A percentile compares a stretch with the other conserved stretches of the same genome.
phyloP scores from a whole-genome alignment of 495 filamentous ascomycete genomes.

The Penicillium angulare region DNA sequence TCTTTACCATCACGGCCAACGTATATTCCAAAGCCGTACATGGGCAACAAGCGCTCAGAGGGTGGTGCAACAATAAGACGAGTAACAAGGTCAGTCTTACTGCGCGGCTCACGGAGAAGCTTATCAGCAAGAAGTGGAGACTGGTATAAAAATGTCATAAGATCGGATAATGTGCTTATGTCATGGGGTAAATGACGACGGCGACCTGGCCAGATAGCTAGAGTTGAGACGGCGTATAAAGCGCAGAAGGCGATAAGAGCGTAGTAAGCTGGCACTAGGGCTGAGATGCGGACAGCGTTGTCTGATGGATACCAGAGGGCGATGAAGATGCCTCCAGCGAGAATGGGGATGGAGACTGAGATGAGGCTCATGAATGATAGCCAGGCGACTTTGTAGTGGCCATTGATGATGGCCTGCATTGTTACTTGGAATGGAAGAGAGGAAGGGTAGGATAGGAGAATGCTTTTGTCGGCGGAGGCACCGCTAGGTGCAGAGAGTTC shows the following conservation, averaged over 20 bases:
- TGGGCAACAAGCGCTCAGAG: slow-evolving; percentile 46
- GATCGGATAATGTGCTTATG: slow-evolving; percentile 67
- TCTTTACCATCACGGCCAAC: slow-evolving; percentile 60
- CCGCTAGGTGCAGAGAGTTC: slow-evolving; percentile 58
- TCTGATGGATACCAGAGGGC: slow-evolving; percentile 60
- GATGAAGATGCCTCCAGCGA: slow-evolving; percentile 79
- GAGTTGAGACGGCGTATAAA: slow-evolving; percentile 64
- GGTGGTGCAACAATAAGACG: slow-evolving; percentile 52
- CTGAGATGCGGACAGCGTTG: slow-evolving; percentile 61
- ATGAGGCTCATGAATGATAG: slow-evolving; percentile 64
- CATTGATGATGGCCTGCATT: slow-evolving; percentile 57
- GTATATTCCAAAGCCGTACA: slow-evolving; percentile 63
- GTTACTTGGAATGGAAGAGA: slow-evolving; percentile 63
- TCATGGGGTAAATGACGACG: slow-evolving; percentile 66
- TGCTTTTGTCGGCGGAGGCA: slow-evolving; percentile 60
- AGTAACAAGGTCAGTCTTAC: slow-evolving; percentile 61
- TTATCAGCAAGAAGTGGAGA: slow-evolving; percentile 67
- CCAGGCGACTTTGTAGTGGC: slow-evolving; percentile 70
- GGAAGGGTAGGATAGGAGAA: slow-evolving; percentile 72
- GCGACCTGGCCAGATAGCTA: slow-evolving; percentile 55
- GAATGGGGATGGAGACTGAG: slow-evolving; percentile 66
- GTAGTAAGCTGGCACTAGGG: slow-evolving; percentile 66
- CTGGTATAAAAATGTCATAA: slow-evolving; percentile 72
- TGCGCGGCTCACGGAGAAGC: slow-evolving; percentile 58
- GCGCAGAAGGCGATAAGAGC: slow-evolving; percentile 63